phyloP scores from a whole-genome alignment of 495 filamentous ascomycete species.

The Cercophora newfieldiana region DNA sequence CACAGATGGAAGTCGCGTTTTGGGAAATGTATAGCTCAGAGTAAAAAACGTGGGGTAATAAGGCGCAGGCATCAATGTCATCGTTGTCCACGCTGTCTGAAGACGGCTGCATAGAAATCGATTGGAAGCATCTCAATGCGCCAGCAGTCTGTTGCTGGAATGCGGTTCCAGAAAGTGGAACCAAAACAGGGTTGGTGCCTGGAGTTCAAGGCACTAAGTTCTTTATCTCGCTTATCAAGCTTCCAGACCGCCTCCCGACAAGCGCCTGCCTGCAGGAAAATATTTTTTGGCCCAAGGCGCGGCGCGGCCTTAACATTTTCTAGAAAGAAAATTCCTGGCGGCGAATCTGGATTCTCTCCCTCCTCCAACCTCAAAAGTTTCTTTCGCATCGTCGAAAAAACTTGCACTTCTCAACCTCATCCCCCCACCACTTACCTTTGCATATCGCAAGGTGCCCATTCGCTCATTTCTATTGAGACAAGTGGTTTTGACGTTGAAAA shows the following conservation, averaged over 20 bases:
- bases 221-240: conserved; percentile 23
- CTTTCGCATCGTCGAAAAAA: conserved; percentile 17
- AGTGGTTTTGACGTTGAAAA: conserved; percentile 3
- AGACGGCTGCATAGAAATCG: neutral
- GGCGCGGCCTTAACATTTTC: conserved; percentile 14
- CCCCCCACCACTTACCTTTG: conserved; percentile 15
- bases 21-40: conserved; percentile 70
- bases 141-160: neutral
- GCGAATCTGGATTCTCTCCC: conserved; percentile 18
- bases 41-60: neutral
- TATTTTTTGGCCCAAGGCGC: conserved; percentile 19
- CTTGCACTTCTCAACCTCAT: conserved; percentile 16
- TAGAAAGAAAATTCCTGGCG: conserved; percentile 21
- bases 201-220: neutral
- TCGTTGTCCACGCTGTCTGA: neutral
- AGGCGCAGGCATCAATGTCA: neutral
- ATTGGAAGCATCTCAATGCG: neutral
- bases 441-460: conserved; percentile 14
- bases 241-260: neutral
- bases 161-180: neutral
- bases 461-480: conserved; percentile 12
- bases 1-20: conserved; percentile 84
- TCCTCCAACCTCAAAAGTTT: conserved; percentile 15
- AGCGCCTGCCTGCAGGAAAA: conserved; percentile 19
- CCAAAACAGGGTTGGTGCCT: neutral